Evolutionary conservation across 163 green algal species (phyloP).

Genomic region (Scenedesmus sp.): DNA sequence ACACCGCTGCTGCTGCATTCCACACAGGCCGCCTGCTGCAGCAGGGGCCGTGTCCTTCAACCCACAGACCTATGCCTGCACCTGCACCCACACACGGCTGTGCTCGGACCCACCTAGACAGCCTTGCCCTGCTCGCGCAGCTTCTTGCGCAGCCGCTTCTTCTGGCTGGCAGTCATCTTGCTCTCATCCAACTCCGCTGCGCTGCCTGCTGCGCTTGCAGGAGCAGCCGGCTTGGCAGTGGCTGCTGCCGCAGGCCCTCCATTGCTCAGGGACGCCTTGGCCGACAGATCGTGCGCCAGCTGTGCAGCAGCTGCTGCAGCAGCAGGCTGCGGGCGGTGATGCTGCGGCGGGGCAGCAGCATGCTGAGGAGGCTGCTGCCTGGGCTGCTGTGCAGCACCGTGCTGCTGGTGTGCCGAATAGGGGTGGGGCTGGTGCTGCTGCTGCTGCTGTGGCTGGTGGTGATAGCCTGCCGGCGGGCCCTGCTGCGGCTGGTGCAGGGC

Average conservation of each 20-base stretch:
- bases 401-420: background rate
- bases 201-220: background rate
- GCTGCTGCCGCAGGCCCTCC: conserved; percentile 5
- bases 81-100: background rate
- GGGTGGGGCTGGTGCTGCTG: background rate
- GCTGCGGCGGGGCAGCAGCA: background rate
- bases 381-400: background rate
- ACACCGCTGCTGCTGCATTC: background rate
- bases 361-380: conserved; percentile 18
- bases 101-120: background rate
- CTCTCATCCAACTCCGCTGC: conserved; percentile 35
- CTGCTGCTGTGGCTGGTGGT: conserved; percentile 19
- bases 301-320: background rate
- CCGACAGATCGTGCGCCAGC: conserved; percentile 28
- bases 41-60: background rate
- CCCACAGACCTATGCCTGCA: background rate
- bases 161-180: conserved; percentile 68
- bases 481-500: conserved; percentile 46
- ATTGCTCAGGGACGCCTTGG: conserved; percentile 18
- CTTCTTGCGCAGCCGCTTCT: conserved; percentile 74
- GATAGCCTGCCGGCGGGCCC: background rate
- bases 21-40: background rate
- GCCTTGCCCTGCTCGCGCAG: conserved; percentile 56
- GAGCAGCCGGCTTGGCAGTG: conserved; percentile 3
- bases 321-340: conserved; percentile 15